phyloP scores from a whole-genome alignment of 2,329 filamentous ascomycete species.

The Xylariaceae sp. region DNA sequence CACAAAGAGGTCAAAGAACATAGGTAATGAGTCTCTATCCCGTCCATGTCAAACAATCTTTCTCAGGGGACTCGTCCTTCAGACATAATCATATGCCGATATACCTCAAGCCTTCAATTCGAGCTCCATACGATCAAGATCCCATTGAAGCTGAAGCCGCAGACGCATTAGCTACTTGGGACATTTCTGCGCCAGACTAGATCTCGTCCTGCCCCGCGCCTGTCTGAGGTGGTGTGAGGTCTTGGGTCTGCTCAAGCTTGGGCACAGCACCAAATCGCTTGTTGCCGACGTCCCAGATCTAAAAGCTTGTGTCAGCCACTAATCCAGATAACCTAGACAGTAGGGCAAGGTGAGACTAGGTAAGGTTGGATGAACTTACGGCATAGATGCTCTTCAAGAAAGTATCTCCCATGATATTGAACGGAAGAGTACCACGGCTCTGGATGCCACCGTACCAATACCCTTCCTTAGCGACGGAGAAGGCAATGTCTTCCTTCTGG shows the following conservation, averaged over 20 bases:
- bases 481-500: constrained; percentile 60
- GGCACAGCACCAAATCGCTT: constrained; percentile 58
- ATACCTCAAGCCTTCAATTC: too few species aligned
- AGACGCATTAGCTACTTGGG: too few species aligned
- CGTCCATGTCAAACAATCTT: too few species aligned
- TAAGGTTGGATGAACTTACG: constrained; percentile 29
- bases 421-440: constrained; percentile 52
- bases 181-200: too few species aligned
- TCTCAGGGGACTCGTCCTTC: too few species aligned
- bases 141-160: too few species aligned
- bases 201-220: too few species aligned
- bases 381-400: constrained; percentile 64
- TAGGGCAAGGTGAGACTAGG: not conserved
- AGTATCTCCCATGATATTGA: constrained; percentile 62
- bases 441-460: constrained; percentile 65
- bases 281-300: constrained; percentile 62
- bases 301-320: constrained; percentile 1
- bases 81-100: too few species aligned
- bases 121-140: too few species aligned
- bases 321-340: not conserved
- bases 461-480: constrained; percentile 45
- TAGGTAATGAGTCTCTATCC: too few species aligned
- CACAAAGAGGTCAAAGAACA: too few species aligned
- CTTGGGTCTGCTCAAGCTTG: constrained; percentile 41
- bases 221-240: constrained; percentile 25